These are phyloP conservation scores for Terana coerulea DNA, from an alignment of 768 basidiomycete species.

Conservation along the genomic window DNA sequence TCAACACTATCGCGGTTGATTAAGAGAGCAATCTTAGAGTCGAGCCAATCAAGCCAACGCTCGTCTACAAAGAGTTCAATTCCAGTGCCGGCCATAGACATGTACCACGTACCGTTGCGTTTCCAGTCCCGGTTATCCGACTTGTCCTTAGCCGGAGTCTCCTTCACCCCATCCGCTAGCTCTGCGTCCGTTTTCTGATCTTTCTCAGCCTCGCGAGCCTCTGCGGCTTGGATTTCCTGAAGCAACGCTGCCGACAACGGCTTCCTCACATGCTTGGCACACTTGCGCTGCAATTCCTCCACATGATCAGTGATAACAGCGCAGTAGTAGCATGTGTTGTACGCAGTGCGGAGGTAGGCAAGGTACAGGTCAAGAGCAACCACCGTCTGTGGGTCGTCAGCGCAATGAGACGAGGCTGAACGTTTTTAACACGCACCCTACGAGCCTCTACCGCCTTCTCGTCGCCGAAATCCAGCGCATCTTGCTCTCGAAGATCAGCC, in stretches of 20 bases:
- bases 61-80: conserved; percentile 52
- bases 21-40: conserved; percentile 78
- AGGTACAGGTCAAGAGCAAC: conserved; percentile 90
- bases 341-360: conserved; percentile 88
- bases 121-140: conserved; percentile 49
- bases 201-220: conserved; percentile 47
- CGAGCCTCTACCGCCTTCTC: conserved; percentile 64
- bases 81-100: neutral
- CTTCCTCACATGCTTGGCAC: conserved; percentile 87
- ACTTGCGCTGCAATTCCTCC: conserved; percentile 94
- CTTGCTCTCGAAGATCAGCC: conserved; percentile 65
- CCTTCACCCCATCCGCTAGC: conserved; percentile 30
- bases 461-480: conserved; percentile 52
- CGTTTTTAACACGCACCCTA: conserved; percentile 47
- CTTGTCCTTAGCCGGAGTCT: conserved; percentile 28
- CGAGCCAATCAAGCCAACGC: conserved; percentile 87
- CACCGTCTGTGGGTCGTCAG: conserved; percentile 47
- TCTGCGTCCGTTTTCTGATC: conserved; percentile 39
- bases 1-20: conserved; percentile 79
- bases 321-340: conserved; percentile 98
- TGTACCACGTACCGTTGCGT: conserved; percentile 55
- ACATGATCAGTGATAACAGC: conserved; percentile 86
- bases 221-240: conserved; percentile 58
- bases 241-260: conserved; percentile 57
- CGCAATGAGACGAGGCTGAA: neutral